Conservation (phyloP, 805 yeast species). For the Scheffersomyces ergatensis region DNA sequence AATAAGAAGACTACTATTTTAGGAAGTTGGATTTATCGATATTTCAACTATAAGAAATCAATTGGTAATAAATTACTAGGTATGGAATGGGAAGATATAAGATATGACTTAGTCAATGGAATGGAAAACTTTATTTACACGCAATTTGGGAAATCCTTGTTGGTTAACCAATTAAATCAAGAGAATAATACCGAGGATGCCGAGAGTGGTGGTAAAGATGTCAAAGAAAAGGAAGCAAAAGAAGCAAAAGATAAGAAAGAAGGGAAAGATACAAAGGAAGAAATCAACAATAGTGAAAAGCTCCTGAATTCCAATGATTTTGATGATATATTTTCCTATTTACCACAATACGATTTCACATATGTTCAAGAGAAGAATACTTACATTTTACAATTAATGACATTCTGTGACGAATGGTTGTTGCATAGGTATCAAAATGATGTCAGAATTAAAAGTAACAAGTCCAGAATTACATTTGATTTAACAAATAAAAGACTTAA, state of each 20-base stretch:
- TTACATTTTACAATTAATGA: constrained; percentile 23
- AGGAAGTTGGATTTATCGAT: constrained; percentile 29
- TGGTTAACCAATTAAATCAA: background rate
- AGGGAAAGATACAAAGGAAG: background rate
- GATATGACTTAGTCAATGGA: constrained; percentile 35
- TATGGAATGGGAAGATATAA: constrained; percentile 43
- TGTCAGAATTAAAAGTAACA: constrained; percentile 4
- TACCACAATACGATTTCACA: constrained; percentile 34
- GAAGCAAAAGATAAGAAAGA: background rate
- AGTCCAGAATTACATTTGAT: constrained; percentile 19
- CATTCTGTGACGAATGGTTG: constrained; percentile 24
- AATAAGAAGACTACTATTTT: constrained; percentile 22
- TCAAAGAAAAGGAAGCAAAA: background rate
- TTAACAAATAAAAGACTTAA: constrained; percentile 20
- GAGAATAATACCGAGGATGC: background rate
- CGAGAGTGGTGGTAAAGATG: background rate
- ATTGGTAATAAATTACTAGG: constrained; percentile 33
- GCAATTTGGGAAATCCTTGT: constrained; percentile 26
- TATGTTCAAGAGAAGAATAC: constrained; percentile 26
- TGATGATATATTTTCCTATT: constrained; percentile 20
- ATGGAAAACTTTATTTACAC: constrained; percentile 34
- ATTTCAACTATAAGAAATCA: constrained; percentile 35
- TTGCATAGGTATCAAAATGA: constrained; percentile 6
- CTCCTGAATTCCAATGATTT: background rate
- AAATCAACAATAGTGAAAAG: background rate